A percentile compares a stretch with the other conserved stretches of the same genome.
These are phyloP conservation scores for Apiospora sp. DNA, from an alignment of 2,329 filamentous ascomycete species.

Conservation along the genomic window DNA sequence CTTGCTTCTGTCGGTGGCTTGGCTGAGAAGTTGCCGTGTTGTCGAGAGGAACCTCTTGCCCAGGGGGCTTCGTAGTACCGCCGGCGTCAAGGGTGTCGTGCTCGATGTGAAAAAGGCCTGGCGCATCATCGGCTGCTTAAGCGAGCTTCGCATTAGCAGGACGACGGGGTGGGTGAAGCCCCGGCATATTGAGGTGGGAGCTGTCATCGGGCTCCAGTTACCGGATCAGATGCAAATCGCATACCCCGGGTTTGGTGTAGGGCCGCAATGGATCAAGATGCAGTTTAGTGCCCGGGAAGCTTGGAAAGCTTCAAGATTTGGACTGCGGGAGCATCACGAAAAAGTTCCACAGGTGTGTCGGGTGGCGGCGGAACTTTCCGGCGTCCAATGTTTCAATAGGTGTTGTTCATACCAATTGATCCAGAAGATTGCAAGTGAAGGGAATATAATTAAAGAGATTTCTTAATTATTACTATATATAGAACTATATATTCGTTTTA, in stretches of 20 bases:
- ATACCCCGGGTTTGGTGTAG: constrained; percentile 5
- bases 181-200: constrained; percentile 32
- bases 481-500: too few relatives aligned
- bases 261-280: not conserved
- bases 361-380: constrained; percentile 17
- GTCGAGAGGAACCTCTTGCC: constrained; percentile 18
- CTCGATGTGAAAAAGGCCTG: constrained; percentile 21
- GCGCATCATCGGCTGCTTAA: constrained; percentile 28
- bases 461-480: too few relatives aligned
- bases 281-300: not conserved
- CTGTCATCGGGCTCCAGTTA: constrained; percentile 14
- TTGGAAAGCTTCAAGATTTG: not conserved
- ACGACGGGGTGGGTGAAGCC: constrained; percentile 41
- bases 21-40: constrained; percentile 10
- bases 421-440: not conserved
- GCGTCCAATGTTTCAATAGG: not conserved
- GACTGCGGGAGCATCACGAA: not conserved
- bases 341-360: constrained; percentile 10
- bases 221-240: not conserved
- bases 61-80: not conserved
- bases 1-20: not conserved
- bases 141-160: constrained; percentile 37
- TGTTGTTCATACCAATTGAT: not conserved
- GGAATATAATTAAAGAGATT: not conserved
- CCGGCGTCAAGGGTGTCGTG: not conserved